Evolutionary conservation across 116 monocot genomes (phyloP), one percentile per base, ranked within the genome.

Genomic region (Posidonia oceanica): DNA sequence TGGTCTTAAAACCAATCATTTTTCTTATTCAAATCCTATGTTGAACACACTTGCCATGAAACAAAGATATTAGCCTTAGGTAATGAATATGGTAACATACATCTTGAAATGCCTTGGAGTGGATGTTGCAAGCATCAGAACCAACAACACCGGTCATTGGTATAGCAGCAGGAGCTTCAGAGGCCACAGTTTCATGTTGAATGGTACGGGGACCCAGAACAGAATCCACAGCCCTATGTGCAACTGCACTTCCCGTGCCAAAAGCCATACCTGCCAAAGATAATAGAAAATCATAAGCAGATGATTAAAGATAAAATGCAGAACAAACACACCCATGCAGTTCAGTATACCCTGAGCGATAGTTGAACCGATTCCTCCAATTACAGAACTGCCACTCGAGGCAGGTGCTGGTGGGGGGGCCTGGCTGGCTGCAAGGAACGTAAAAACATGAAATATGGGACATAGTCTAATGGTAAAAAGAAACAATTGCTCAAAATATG

Each of bases 101-200:
- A 71, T 93, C 93, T 71, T 89, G 89, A 57, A 93, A 89, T 39
- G 93, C 93, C 72, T 72, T 93, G 1, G 84, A 84, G 48, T 93
- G 93, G 22, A 87, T 78, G 68, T 21, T 76, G 77, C 93, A 93
- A 42, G 85, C 66, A 81, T 93, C 84, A 48, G 76, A 44, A 59
- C 78, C 68, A 54, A 18, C 66, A 54, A 69, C 48, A 62, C 61
- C 77, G 7, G 52, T 58, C 73, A 68, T 52, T 10, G 85, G 74
- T 17, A 71, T 62, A 22, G 68, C 80, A 77, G 78, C 76, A 52
- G 80, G 16, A 1, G 81, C 75, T 56, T 67, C 77, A 10, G 75
- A 60, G 7, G 10, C 71, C 0, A 75, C 83, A 60, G 72, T 66
- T 71, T 88, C 85, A 71, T 89, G 83, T 51, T 81, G 89, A 71